phyloP scores from a whole-genome alignment of 2,329 filamentous ascomycete species.

The Fusarium palustre region DNA sequence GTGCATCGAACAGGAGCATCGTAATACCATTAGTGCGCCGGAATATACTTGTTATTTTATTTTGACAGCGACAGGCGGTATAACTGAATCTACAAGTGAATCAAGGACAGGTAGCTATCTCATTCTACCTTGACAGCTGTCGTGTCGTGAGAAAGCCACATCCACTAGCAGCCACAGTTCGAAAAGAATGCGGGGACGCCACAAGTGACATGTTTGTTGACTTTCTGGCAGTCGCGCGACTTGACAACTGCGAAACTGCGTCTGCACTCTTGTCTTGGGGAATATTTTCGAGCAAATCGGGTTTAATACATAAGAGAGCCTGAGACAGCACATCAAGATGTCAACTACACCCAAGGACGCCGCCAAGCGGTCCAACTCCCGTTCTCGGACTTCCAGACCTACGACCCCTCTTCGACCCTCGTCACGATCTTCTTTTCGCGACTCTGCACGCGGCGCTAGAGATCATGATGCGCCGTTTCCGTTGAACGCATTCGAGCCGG shows the following conservation, averaged over 20 bases:
- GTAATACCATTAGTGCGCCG: no score
- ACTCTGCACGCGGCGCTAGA: slow-evolving; percentile 71
- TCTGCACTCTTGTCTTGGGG: not conserved
- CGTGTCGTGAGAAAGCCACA: slow-evolving; percentile 24
- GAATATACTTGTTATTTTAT: no score
- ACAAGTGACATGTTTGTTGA: slow-evolving; percentile 36
- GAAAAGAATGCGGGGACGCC: slow-evolving; percentile 25
- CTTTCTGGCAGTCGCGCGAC: slow-evolving; percentile 26
- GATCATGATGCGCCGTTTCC: slow-evolving; percentile 70
- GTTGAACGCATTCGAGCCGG: slow-evolving; percentile 85
- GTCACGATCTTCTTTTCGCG: slow-evolving; percentile 88
- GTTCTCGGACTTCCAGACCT: slow-evolving; percentile 76
- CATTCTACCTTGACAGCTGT: not conserved
- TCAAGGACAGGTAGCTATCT: not conserved
- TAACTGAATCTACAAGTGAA: slow-evolving; percentile 5
- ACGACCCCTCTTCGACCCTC: slow-evolving; percentile 92
- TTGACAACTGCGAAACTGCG: not conserved
- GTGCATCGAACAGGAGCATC: not conserved
- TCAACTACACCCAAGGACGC: slow-evolving; percentile 46
- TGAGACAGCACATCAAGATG: slow-evolving; percentile 29
- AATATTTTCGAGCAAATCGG: not conserved
- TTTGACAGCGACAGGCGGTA: not conserved
- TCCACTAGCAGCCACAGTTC: slow-evolving; percentile 21
- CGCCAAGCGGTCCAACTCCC: slow-evolving; percentile 66
- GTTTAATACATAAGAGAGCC: not conserved